These are phyloP conservation scores for Ganoderma resinaceum DNA, from an alignment of 1,284 basidiomycete genomes.

Conservation along the genomic window DNA sequence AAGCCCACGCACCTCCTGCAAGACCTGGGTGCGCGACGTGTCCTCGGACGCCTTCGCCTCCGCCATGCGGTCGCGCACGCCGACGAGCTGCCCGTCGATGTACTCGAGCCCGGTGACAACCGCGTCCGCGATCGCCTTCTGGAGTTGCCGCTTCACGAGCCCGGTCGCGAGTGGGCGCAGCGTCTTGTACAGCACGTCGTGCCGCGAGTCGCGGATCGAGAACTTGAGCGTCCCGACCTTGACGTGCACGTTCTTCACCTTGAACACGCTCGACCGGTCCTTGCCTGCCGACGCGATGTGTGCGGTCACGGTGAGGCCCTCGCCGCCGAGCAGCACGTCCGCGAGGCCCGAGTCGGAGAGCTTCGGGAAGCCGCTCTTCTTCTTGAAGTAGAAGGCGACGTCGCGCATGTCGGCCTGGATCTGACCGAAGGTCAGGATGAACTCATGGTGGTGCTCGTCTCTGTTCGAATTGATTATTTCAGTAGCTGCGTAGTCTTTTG, in stretches of 20 bases:
- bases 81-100: constrained; percentile 87
- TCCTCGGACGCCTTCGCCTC: constrained; percentile 68
- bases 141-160: constrained; percentile 91
- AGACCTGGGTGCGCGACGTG: constrained; percentile 57
- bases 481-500: not conserved
- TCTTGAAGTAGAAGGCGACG: constrained; percentile 87
- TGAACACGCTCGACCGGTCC: constrained; percentile 77
- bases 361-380: constrained; percentile 82
- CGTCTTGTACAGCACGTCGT: constrained; percentile 91
- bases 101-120: constrained; percentile 87
- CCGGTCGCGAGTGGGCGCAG: constrained; percentile 76
- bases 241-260: constrained; percentile 79
- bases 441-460: constrained; percentile 72
- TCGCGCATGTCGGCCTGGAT: constrained; percentile 96
- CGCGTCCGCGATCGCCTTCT: constrained; percentile 82
- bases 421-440: constrained; percentile 79
- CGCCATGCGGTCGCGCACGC: constrained; percentile 77
- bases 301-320: constrained; percentile 72
- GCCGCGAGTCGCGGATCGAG: constrained; percentile 91
- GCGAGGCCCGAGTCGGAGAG: constrained; percentile 91
- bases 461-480: constrained; percentile 33
- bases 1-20: constrained; percentile 65
- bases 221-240: constrained; percentile 90
- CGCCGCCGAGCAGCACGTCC: constrained; percentile 88
- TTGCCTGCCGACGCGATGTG: constrained; percentile 71